Base-by-base conservation (phyloP, 192 early-diverging fungal genomes). In the Dissophora ornata region DNA sequence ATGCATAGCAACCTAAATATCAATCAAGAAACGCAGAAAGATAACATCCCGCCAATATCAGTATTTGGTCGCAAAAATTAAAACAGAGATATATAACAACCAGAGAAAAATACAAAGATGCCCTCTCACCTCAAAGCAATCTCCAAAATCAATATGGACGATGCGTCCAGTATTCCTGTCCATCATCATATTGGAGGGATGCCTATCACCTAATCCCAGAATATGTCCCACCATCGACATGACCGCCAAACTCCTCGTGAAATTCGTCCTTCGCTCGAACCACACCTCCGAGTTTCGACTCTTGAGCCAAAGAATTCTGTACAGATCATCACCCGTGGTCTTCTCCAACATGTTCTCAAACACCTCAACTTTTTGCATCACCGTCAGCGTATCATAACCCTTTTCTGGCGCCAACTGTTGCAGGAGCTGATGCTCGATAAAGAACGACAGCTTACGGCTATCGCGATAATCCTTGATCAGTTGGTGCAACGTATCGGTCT, bases 171-270 rank as follows among this genome's bases (percentile, higher is more conserved):
- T 92, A n/a, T 85, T 86, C 18, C 89, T 66, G 46, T 98, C 90
- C 38, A 98, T 75, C 95, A 99, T 95, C 21, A 99, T 83, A 71
- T 99, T 99, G 33, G 93, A 95, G 12, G 95, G 96, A 75, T 99
- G 97, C 3, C 97, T 81, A 84, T 99, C 97, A 2, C 97, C 97
- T 25, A 99, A 79, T 21, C 97, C 97, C 18, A 99, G 85, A 9
- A 99, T 93, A 84, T 99, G 98, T 19, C 97, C 97, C 2, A 94
- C 96, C 92, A 99, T 98, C 11, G 97, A 99, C 95, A 97, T 99
- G 4, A 95, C 90, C 5, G 95, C 97, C 55, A 99, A 83, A 13
- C 94, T 95, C 45, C 97, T 80, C 1, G 96, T 98, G 67, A 96
- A 99, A 57, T 92, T 98, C 16, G 95, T 99, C 29, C 97, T 82